Percentiles rank a stretch among this genome's conserved stretches.
These are phyloP conservation scores for Pulveroboletus sp. DNA, from an alignment of 768 basidiomycete genomes.

Conservation along the genomic window DNA sequence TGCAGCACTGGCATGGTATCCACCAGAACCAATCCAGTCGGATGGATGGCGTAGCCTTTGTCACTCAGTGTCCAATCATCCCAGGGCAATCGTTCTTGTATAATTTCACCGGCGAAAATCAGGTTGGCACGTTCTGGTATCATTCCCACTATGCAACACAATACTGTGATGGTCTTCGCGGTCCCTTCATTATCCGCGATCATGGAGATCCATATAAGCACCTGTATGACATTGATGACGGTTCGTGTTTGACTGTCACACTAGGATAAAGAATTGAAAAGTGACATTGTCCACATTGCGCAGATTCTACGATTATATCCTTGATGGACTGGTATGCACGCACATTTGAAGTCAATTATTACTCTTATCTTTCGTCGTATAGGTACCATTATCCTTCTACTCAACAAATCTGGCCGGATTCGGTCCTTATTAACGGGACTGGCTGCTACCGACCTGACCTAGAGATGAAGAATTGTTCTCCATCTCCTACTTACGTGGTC, in stretches of 20 bases:
- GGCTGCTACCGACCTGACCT: constrained; percentile 36
- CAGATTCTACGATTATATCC: constrained; percentile 39
- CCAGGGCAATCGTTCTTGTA: constrained; percentile 40
- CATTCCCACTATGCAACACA: constrained; percentile 46
- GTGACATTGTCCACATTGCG: not conserved
- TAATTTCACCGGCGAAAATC: constrained; percentile 27
- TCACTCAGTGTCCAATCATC: constrained; percentile 41
- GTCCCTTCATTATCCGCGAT: constrained; percentile 46
- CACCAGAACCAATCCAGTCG: constrained; percentile 20
- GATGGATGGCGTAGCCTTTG: constrained; percentile 33
- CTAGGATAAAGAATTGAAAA: no score
- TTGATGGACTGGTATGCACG: constrained; percentile 37
- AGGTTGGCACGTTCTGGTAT: constrained; percentile 45
- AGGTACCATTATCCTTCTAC: not conserved
- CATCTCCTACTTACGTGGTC: no score
- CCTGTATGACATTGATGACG: constrained; percentile 38
- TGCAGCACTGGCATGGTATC: constrained; percentile 31
- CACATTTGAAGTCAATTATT: no score
- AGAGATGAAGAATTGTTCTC: constrained; percentile 21
- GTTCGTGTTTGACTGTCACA: constrained; percentile 11
- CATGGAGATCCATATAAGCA: constrained; percentile 27
- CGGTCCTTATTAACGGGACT: constrained; percentile 38
- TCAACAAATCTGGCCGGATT: not conserved
- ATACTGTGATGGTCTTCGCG: constrained; percentile 55
- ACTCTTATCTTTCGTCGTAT: no score